Percentiles rank a stretch among this genome's conserved stretches.
phyloP scores from a whole-genome alignment of 2,329 filamentous ascomycete genomes.

The Remersonia thermophila region DNA sequence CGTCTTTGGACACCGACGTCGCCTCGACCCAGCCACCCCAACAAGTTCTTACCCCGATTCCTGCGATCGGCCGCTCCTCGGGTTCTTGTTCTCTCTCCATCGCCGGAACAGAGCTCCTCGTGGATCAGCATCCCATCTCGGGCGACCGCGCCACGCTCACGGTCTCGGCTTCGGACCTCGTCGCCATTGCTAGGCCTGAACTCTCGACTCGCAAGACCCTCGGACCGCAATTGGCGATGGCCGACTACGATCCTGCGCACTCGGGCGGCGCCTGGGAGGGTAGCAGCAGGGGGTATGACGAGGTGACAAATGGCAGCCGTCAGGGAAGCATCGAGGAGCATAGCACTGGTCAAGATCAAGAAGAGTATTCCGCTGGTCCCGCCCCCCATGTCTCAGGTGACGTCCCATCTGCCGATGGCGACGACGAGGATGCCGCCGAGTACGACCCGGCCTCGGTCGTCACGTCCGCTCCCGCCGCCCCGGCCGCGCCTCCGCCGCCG shows the following conservation, averaged over 20 bases:
- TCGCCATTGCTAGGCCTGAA: no score
- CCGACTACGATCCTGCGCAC: constrained; percentile 19
- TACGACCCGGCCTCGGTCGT: constrained; percentile 45
- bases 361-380: constrained; percentile 30
- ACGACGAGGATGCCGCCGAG: constrained; percentile 25
- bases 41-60: no score
- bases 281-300: constrained; percentile 38
- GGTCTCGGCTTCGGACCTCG: no score
- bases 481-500: constrained; percentile 17
- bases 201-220: no score
- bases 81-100: no score
- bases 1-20: no score
- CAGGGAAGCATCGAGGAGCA: constrained; percentile 38
- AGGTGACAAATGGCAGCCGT: constrained; percentile 44
- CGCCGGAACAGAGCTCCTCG: no score
- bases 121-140: no score
- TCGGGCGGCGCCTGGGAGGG: constrained; percentile 36
- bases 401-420: constrained; percentile 30
- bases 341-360: constrained; percentile 42
- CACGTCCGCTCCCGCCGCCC: constrained; percentile 23
- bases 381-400: constrained; percentile 38
- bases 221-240: constrained; percentile 13
- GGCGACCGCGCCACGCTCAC: no score
- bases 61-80: no score
- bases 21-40: no score